Evolutionary conservation across 495 filamentous ascomycete species (phyloP), one percentile per base, ranked within the genome.

Genomic region (Lasiosphaeris hirsuta): DNA sequence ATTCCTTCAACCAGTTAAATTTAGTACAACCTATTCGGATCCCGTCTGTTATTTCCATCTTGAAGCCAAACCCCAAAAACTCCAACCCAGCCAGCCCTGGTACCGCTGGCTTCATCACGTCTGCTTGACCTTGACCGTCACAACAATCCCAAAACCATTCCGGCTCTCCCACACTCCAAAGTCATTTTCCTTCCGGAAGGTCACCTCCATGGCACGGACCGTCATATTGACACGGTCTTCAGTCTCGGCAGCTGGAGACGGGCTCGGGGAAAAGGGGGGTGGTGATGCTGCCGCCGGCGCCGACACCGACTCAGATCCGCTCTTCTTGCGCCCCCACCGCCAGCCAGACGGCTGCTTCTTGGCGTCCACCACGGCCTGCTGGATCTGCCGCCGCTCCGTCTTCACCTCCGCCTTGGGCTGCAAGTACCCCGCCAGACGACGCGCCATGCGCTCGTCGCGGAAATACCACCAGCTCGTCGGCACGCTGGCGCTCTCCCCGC

Each of bases 81-180:
- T 5, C 23, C 23, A 30, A 30, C 23, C 5, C 23, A 2, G 23
- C 23, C 23, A 2, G 23, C 23, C 23, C 23, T 30, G 23, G 23
- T 30, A 30, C 2, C 2, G 2, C 5, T 30, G 23, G 23, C 23
- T 30, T 2, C 5, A 2, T 30, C 23, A 30, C 5, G 23, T 30
- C 23, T 30, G 23, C 23, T 30, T 30, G 5, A 30, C 23, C 23
- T 30, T 30, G 9, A 79, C 63, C 5, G 59, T 62, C 2, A 82
- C 65, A 15, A 84, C 72, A 63, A 83, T 67, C 10, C 72, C 78
- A 63, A 71, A 81, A 0, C 81, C 81, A 0, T 61, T 71, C 56
- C 64, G 51, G n/a, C 74, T 80, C 57, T 81, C 80, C 63, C 72
- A 77, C 9, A 84, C 58, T 0, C 81, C 81, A 56, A 83, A 68